Base-by-base conservation (phyloP, 352 stramenopile genomes). In the Phytophthora tubulina region DNA sequence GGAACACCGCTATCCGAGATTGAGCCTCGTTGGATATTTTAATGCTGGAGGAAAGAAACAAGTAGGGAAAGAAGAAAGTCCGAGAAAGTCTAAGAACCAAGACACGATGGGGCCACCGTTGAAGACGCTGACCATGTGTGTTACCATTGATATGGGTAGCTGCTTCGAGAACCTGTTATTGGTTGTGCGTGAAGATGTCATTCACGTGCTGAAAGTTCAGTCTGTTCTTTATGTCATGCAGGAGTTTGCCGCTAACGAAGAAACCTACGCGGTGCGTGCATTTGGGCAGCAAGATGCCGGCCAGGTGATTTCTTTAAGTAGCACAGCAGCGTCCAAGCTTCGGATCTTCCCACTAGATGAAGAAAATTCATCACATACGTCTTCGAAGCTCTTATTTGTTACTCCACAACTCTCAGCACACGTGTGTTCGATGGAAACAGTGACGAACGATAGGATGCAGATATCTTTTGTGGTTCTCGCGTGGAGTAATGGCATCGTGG, bases 181-280 rank as follows among this genome's bases (percentile, higher is more conserved):
- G 0, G 74, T 91, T 6, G 59, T 89, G 27, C 75, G 73, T 14
- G 67, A 77, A 3, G 82, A 91, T 39, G 52, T 89, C 4, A 84
- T 93, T 32, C 77, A 93, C 45, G 84, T 92, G n/a, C 59, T 92
- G 8, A 93, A 92, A 45, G 75, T 93, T 15, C 84, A 92, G 35
- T 66, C 77, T 6, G 70, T 84, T 17, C 58, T 92, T 15, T 73
- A 80, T 9, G 21, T 72, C 6, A 64, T 82, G 46, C 70, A 79
- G 21, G 48, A 72, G n/a, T 65, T 75, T 44, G 21, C 53, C 0
- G 38, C 56, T 4, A 59, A 54, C 2, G 76, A 82, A 64, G 67
- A 73, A 52, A 57, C 45, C 3, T 63, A 50, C 8, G 60, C 63
- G n/a, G 41, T 84, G 14, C 68, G 73, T 41, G 49, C 58, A 53